These are phyloP conservation scores for Mycena citricolor DNA, from an alignment of 1,284 basidiomycete species.

Conservation along the genomic window DNA sequence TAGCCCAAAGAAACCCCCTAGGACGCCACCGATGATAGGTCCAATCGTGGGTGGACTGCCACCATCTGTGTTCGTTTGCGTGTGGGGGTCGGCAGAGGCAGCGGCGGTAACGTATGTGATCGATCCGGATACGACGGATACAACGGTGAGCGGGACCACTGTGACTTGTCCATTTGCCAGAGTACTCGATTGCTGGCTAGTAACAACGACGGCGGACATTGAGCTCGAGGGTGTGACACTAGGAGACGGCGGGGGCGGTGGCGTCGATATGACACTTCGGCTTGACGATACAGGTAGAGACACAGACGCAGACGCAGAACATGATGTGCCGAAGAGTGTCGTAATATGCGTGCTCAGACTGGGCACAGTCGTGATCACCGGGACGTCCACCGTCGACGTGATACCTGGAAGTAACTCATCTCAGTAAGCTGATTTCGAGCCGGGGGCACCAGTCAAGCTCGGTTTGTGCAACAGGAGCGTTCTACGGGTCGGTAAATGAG, in stretches of 20 bases:
- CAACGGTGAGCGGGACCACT: slow-evolving; percentile 30
- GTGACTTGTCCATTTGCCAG: slow-evolving; percentile 36
- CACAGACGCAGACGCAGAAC: slow-evolving; percentile 30
- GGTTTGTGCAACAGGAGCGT: too few species aligned
- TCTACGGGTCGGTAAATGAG: too few species aligned
- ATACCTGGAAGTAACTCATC: slow-evolving; percentile 1
- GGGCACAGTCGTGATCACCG: slow-evolving; percentile 32
- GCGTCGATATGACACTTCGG: background rate
- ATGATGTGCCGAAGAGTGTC: slow-evolving; percentile 39
- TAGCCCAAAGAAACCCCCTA: slow-evolving; percentile 52
- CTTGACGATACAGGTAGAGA: too few species aligned
- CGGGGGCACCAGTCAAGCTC: too few species aligned
- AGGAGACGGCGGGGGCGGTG: background rate
- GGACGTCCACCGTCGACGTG: slow-evolving; percentile 22
- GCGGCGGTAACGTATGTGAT: slow-evolving; percentile 25
- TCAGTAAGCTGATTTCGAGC: background rate
- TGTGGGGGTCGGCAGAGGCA: slow-evolving; percentile 19
- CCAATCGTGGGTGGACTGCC: slow-evolving; percentile 34
- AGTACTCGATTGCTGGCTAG: slow-evolving; percentile 28
- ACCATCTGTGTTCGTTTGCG: slow-evolving; percentile 22
- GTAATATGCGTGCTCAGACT: slow-evolving; percentile 28
- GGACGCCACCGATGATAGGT: slow-evolving; percentile 52
- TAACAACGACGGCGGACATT: slow-evolving; percentile 17
- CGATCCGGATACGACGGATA: slow-evolving; percentile 30
- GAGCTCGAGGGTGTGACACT: slow-evolving; percentile 7